Evolutionary conservation across 306 rosid species (phyloP).

Genomic region (Gastrolobium bilobum): DNA sequence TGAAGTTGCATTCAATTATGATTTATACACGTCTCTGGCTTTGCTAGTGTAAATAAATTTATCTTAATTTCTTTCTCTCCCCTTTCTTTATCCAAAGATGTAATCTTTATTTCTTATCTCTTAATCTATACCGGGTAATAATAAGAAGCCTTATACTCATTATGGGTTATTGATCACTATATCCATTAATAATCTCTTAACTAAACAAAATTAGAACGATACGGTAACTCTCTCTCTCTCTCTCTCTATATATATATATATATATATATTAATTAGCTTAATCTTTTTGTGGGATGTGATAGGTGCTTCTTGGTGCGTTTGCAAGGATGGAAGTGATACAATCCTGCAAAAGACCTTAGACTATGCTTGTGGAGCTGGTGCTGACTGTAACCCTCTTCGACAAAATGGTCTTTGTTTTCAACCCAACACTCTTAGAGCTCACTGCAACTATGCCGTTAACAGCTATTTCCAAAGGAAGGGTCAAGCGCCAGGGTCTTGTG

Average conservation of each 20-base stretch:
- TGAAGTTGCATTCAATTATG: neutral
- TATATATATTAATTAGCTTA: no score
- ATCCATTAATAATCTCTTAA: no score
- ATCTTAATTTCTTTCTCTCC: neutral
- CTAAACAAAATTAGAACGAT: no score
- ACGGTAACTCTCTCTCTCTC: no score
- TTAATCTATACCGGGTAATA: no score
- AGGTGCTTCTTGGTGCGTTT: constrained; percentile 76
- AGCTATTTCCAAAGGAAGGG: constrained; percentile 77
- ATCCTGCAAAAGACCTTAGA: constrained; percentile 67
- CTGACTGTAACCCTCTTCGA: constrained; percentile 67
- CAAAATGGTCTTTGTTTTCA: constrained; percentile 58
- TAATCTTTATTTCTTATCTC: neutral
- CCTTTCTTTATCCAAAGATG: neutral
- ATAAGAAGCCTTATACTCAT: no score
- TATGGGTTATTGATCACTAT: no score
- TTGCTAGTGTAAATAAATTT: no score
- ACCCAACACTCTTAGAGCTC: constrained; percentile 68
- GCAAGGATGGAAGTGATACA: constrained; percentile 65
- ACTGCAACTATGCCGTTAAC: constrained; percentile 72
- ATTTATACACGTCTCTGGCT: neutral
- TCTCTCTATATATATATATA: no score
- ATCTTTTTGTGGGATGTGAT: neutral
- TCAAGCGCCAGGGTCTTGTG: constrained; percentile 65
- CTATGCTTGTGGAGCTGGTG: constrained; percentile 85